phyloP scores from a whole-genome alignment of 768 basidiomycete genomes.

The Russula virescens region DNA sequence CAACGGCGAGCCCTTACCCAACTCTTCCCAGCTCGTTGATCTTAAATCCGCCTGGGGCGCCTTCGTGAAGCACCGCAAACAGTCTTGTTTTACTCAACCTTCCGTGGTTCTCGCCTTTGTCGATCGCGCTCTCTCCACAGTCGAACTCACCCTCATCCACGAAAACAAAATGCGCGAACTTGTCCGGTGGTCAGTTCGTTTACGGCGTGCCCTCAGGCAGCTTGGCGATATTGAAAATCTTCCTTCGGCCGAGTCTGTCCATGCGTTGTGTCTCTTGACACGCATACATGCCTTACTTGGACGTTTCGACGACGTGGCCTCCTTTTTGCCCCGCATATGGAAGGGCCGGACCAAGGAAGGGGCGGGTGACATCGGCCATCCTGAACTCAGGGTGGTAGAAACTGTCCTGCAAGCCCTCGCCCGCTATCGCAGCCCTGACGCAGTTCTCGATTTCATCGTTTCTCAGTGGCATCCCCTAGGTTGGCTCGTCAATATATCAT shows the following conservation, averaged over 20 bases:
- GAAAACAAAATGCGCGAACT: slow-evolving; percentile 14
- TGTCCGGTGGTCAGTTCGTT: slow-evolving; percentile 16
- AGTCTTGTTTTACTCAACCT: neutral
- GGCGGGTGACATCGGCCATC: neutral
- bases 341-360: neutral
- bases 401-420: slow-evolving; percentile 13
- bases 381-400: slow-evolving; percentile 12
- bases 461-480: slow-evolving; percentile 15
- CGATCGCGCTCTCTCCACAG: slow-evolving; percentile 18
- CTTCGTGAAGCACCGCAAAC: slow-evolving; percentile 9
- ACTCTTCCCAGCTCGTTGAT: slow-evolving; percentile 8
- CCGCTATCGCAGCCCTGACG: slow-evolving; percentile 14
- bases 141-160: slow-evolving; percentile 12
- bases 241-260: neutral
- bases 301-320: slow-evolving; percentile 13
- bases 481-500: slow-evolving; percentile 4
- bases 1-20: slow-evolving; percentile 18
- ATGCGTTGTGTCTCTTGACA: slow-evolving; percentile 15
- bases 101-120: slow-evolving; percentile 17
- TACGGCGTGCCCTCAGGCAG: slow-evolving; percentile 9
- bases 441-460: slow-evolving; percentile 18
- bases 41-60: slow-evolving; percentile 21
- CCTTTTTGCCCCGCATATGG: slow-evolving; percentile 4
- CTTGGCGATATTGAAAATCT: slow-evolving; percentile 2
- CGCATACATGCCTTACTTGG: slow-evolving; percentile 18